Base-by-base conservation (phyloP, 2,329 filamentous ascomycete species). In the Ilyonectria mors-panacis region DNA sequence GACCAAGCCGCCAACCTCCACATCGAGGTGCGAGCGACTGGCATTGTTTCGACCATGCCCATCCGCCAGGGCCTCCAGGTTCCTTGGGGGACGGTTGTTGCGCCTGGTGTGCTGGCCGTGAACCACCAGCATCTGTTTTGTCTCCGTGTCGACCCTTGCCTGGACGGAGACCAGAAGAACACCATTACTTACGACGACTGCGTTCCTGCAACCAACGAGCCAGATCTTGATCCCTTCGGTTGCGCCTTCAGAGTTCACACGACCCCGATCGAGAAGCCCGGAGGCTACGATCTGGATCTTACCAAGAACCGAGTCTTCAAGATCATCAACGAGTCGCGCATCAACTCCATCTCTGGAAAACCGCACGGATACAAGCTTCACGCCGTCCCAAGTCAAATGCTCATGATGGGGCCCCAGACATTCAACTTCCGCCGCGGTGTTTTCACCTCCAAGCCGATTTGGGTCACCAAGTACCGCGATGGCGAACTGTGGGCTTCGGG, bases 121-220 rank as follows among this genome's bases (percentile, higher is more conserved):
- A 89, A 91, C 74, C 89, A 92, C 72, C 89, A 92, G 73, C 89
- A 92, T 78, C 83, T 92, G 57, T 92, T 92, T 75, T 85, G 82
- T 19, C 75, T 88, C 45, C 84, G 89, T 3, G 85, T 92, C 28
- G 89, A 92, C 70, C 88, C 89, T 0, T 85, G 86, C 19, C 81
- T 91, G 55, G 88, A 91, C 72, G 88, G 88, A 6, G 80, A 79
- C 5, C 89, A 78, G 5, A 90, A 90, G 6, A 71, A 67, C 62
- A 70, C 66, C 3, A 58, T 72, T 6, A 33, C 57, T 1, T 67
- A 70, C 33, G 70, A 69, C 6, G 65, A 69, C 8, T 66, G 63
- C 35, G 30, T 59, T 17, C 60, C 68, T 8, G 62, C 68, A 1
- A 13, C 48, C 68, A 65, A 75, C 30, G 66, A 70, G 2, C 84